A percentile compares a stretch with the other conserved stretches of the same genome.
Evolutionary conservation across 2,329 filamentous ascomycete species (phyloP).

Genomic region (Phaeoacremonium minimum): DNA sequence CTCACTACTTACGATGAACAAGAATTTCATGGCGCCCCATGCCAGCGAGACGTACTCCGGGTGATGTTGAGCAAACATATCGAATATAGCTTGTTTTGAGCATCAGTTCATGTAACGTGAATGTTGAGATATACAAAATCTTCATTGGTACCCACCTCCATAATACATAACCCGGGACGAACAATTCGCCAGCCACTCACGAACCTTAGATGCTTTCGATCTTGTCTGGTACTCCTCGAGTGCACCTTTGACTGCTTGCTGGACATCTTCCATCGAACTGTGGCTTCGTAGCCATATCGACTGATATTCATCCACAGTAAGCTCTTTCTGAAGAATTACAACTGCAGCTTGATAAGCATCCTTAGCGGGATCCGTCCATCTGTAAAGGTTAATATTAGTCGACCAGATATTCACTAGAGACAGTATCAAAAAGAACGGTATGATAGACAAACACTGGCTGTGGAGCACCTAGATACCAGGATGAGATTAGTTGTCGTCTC

Average conservation of each 20-base stretch:
- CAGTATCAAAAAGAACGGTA: no score
- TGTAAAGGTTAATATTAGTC: background rate
- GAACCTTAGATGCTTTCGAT: background rate
- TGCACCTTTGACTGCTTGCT: background rate
- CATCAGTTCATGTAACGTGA: no score
- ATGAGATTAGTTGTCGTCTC: no score
- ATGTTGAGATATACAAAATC: no score
- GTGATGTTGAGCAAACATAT: conserved; percentile 16
- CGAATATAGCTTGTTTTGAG: conserved; percentile 9
- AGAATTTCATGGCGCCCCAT: conserved; percentile 18
- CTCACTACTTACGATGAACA: conserved; percentile 14
- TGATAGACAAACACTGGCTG: no score
- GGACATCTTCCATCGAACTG: background rate
- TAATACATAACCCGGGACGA: background rate
- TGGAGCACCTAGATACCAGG: no score
- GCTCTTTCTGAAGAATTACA: background rate
- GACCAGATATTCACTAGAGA: no score
- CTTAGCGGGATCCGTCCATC: background rate
- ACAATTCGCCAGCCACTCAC: background rate
- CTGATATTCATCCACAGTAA: background rate
- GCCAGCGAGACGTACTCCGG: conserved; percentile 16
- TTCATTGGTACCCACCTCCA: no score
- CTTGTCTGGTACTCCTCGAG: background rate
- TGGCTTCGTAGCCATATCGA: background rate
- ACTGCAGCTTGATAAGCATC: background rate